Evolutionary conservation across 345 rosid species (phyloP), one percentile per base, ranked within the genome.

Genomic region (Eucalyptus pauciflora): DNA sequence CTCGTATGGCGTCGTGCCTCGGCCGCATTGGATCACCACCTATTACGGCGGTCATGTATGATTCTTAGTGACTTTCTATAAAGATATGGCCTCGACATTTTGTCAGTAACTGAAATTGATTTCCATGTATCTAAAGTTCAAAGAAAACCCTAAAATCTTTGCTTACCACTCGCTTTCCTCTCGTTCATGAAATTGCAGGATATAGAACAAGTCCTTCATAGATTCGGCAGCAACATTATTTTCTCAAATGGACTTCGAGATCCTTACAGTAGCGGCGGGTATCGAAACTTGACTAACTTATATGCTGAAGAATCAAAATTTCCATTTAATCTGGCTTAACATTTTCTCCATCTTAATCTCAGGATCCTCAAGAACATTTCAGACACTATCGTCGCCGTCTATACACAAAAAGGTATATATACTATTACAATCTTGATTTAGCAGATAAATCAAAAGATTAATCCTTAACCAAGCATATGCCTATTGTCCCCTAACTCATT

Each of bases 231-330:
- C 92, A 95, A 95, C 92, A 92, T 95, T 71, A 94, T 95, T 87
- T 95, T 94, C 94, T 95, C 96, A 11, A 95, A 95, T 71, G 96
- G 96, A 58, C 91, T 94, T 8, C 87, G 89, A 86, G 96, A 95
- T 92, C 96, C 96, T 86, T 93, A 94, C 49, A 94, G 95, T 85
- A 91, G 91, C 48, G 95, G 94, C 93, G 95, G 95, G 96, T 93
- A 94, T 20, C 2, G 29, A 41, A 76, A 76, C 85, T 76, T 76
- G 5, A 76, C 48, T 12, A 41, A 20, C 13, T 41, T 41, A 20
- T 22, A 41, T 41, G 48, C 5, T 37, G 27, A 76, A 76, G 2
- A 41, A 20, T 41, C 83, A 22, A 76, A 33, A 41, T 76, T 41
- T 37, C 85, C 48, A 41, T 76, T 76, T 76, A 41, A 13, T 6